Conservation (phyloP, 2,329 filamentous ascomycete genomes). For the Leptographium lundbergii region DNA sequence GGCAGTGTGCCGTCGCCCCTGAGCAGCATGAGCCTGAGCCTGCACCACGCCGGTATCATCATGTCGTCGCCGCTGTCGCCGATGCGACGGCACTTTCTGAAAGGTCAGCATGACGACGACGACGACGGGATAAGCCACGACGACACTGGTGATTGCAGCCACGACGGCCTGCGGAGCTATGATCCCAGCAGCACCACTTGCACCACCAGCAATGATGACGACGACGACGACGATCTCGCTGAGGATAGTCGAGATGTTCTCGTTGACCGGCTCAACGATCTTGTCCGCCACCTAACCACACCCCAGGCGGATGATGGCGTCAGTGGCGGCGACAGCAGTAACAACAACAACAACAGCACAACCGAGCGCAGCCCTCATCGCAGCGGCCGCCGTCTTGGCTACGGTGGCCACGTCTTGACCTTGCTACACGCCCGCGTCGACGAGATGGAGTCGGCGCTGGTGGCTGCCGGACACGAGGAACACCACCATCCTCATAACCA, state of each 20-base stretch:
- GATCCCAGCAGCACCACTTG: no score
- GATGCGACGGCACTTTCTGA: constrained; percentile 17
- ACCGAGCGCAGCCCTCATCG: constrained; percentile 11
- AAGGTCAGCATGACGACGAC: constrained; percentile 12
- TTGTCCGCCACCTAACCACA: constrained; percentile 24
- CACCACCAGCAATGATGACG: constrained; percentile 16
- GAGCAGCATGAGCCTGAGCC: constrained; percentile 12
- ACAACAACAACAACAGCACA: no score
- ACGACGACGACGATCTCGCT: constrained; percentile 12
- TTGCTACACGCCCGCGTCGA: constrained; percentile 28
- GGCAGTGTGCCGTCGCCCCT: constrained; percentile 11
- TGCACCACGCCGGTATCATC: constrained; percentile 19
- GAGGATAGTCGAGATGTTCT: constrained; percentile 31
- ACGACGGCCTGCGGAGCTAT: no score
- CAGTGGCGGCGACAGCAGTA: no score
- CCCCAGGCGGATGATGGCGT: constrained; percentile 10
- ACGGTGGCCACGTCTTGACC: constrained; percentile 14
- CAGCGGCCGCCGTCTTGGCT: not conserved
- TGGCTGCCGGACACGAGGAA: not conserved
- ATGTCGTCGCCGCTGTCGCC: constrained; percentile 18
- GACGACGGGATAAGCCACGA: constrained; percentile 6
- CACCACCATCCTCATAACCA: not conserved
- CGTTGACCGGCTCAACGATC: constrained; percentile 27
- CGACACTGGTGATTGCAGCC: constrained; percentile 21
- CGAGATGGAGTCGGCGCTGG: constrained; percentile 26